phyloP scores from a whole-genome alignment of 2,329 filamentous ascomycete species.

The Penicillium expansum region DNA sequence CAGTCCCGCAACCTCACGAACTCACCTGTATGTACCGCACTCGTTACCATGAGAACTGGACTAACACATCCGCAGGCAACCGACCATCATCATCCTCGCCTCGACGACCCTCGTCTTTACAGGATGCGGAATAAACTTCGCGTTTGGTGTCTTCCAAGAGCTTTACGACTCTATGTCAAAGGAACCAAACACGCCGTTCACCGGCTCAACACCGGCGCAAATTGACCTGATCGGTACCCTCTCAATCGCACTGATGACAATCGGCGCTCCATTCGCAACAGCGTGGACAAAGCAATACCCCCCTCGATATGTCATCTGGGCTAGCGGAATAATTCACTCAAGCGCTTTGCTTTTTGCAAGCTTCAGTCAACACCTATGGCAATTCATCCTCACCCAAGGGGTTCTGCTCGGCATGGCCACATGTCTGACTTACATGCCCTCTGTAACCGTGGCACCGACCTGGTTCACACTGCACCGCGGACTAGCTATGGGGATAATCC shows the following conservation, averaged over 20 bases:
- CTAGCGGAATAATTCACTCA: constrained; percentile 31
- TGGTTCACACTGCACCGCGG: constrained; percentile 39
- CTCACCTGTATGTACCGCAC: neutral
- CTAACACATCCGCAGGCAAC: constrained; percentile 5
- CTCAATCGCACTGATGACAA: constrained; percentile 36
- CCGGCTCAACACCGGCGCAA: constrained; percentile 33
- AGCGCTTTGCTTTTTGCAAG: constrained; percentile 31
- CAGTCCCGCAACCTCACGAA: neutral
- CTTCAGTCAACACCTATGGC: constrained; percentile 34
- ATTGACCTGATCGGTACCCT: constrained; percentile 43
- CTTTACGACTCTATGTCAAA: constrained; percentile 37
- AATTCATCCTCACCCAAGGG: constrained; percentile 36
- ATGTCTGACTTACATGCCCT: constrained; percentile 38
- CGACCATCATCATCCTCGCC: constrained; percentile 9
- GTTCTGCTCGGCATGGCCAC: constrained; percentile 38
- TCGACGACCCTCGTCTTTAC: constrained; percentile 32
- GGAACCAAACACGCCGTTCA: constrained; percentile 33
- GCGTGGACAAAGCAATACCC: constrained; percentile 37
- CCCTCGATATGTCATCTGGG: constrained; percentile 29
- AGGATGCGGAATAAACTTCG: constrained; percentile 39
- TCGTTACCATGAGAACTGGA: neutral
- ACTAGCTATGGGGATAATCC: constrained; percentile 41
- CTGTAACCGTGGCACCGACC: constrained; percentile 38
- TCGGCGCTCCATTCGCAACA: constrained; percentile 35
- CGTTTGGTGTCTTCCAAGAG: constrained; percentile 43